Conservation (phyloP, 805 yeast species). For the Saturnispora silvae region DNA sequence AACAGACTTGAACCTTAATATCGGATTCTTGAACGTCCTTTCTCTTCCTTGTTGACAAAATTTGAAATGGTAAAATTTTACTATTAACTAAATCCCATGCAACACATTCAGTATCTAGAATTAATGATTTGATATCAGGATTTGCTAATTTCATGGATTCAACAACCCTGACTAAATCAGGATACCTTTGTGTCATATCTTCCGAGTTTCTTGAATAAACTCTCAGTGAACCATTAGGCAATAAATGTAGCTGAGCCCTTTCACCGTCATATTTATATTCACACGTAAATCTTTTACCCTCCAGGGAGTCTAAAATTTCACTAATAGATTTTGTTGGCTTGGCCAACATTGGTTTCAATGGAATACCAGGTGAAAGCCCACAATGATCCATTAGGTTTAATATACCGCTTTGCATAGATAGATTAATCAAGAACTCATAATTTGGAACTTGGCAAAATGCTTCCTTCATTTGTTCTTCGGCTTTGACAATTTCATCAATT, state of each 20-base stretch:
- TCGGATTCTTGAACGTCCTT: slow-evolving; percentile 84
- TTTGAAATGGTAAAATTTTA: slow-evolving; percentile 90
- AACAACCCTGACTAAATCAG: slow-evolving; percentile 69
- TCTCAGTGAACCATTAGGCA: slow-evolving; percentile 52
- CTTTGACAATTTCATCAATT: slow-evolving; percentile 42
- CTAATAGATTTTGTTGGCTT: slow-evolving; percentile 90
- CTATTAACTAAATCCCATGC: slow-evolving; percentile 80
- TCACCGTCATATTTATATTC: slow-evolving; percentile 98
- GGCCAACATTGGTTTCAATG: slow-evolving; percentile 95
- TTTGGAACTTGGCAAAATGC: slow-evolving; percentile 88
- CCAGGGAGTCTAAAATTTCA: slow-evolving; percentile 86
- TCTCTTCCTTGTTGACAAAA: slow-evolving; percentile 84
- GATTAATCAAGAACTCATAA: slow-evolving; percentile 65
- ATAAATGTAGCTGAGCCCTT: slow-evolving; percentile 84
- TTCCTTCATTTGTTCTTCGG: slow-evolving; percentile 72
- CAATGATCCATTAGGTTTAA: slow-evolving; percentile 54
- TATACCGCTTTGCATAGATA: slow-evolving; percentile 60
- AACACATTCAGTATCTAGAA: slow-evolving; percentile 93
- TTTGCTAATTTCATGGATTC: slow-evolving; percentile 31
- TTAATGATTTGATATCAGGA: slow-evolving; percentile 42
- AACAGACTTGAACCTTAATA: slow-evolving; percentile 82
- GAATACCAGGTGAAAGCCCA: slow-evolving; percentile 81
- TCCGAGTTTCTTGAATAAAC: slow-evolving; percentile 93
- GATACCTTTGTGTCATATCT: slow-evolving; percentile 93
- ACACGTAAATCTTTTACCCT: slow-evolving; percentile 78